Evolutionary conservation across 2,329 filamentous ascomycete genomes (phyloP), one percentile per base, ranked within the genome.

Genomic region (Phyllosticta citribraziliensis): DNA sequence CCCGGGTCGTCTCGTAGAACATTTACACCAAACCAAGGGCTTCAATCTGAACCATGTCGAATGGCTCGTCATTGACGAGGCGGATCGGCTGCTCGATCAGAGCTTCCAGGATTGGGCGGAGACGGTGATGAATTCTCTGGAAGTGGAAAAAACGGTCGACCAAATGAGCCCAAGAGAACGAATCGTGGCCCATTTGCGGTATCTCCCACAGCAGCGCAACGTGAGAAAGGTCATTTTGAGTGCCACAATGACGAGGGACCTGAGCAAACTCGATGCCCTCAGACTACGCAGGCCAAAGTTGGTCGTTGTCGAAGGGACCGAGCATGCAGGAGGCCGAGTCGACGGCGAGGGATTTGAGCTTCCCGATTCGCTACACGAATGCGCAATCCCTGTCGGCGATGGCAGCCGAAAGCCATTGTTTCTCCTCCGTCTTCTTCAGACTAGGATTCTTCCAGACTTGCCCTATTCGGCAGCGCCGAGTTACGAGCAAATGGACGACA

Each of bases 51-150:
- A 88, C 61, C 82, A 88, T 70, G 79, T 97, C 4, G 84, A 89
- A 63, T 97, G 92, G 91, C 79, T 97, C 0, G 84, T 97, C 2
- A 88, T 97, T 54, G 93, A 97, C 68, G 93, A 97, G 75, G 94
- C 93, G 11, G 93, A 97, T 73, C 91, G 94, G 70, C 78, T 97
- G 12, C 82, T 97, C 5, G 88, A 92, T 52, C 90, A 97, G 72
- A 92, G 88, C 69, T 97, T 94, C 73, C 92, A 97, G 71, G 88
- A 93, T 68, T 97, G 92, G 92, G 79, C 95, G 2, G 84, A 86
- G 51, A 76, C 87, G 0, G 83, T 94, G 6, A 86, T 90, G 68
- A 72, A 73, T 22, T 78, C 78, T 2, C 66, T 84, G 69, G 82
- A 86, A 17, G 76, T 78, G 53, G 78, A 89, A 64, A 79, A 79